Percentiles rank a stretch among this genome's conserved stretches.
Evolutionary conservation across 2,329 filamentous ascomycete genomes (phyloP).

Genomic region (Exophiala lecanii-corni): DNA sequence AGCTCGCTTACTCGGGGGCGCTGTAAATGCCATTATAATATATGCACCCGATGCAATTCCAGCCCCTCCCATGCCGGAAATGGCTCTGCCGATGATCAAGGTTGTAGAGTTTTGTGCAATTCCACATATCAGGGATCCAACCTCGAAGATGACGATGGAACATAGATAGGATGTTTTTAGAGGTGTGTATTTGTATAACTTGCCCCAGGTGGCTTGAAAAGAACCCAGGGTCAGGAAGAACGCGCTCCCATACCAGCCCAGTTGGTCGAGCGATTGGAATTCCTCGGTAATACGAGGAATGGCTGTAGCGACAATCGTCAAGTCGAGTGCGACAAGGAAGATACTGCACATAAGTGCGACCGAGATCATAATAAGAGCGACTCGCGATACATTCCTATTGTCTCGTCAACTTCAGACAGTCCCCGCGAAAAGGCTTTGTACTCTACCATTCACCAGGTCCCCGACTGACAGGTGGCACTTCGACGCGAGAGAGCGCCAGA

Average conservation of each 20-base stretch:
- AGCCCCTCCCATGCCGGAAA: constrained; percentile 33
- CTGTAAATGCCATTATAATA: constrained; percentile 44
- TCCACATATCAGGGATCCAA: constrained; percentile 38
- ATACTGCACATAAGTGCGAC: not conserved
- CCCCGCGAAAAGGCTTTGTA: too few species aligned
- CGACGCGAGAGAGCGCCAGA: too few species aligned
- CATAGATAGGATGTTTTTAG: constrained; percentile 32
- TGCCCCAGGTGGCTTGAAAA: constrained; percentile 31
- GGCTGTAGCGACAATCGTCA: constrained; percentile 34
- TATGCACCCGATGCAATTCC: constrained; percentile 34
- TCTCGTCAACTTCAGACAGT: too few species aligned
- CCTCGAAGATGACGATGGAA: constrained; percentile 38
- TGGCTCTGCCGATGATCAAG: constrained; percentile 37
- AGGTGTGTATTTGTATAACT: constrained; percentile 28
- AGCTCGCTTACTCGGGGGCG: constrained; percentile 42
- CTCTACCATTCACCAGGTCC: too few species aligned
- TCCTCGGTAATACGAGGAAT: constrained; percentile 36
- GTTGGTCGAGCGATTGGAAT: constrained; percentile 33
- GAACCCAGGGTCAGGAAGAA: constrained; percentile 35
- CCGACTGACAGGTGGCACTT: too few species aligned
- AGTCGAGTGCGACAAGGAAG: constrained; percentile 7
- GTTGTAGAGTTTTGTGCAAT: constrained; percentile 30
- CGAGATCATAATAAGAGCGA: not conserved
- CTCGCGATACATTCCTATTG: not conserved
- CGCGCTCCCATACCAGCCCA: constrained; percentile 34